phyloP scores from a whole-genome alignment of 2,329 filamentous ascomycete species.

The Aspergillus transmontanensis region DNA sequence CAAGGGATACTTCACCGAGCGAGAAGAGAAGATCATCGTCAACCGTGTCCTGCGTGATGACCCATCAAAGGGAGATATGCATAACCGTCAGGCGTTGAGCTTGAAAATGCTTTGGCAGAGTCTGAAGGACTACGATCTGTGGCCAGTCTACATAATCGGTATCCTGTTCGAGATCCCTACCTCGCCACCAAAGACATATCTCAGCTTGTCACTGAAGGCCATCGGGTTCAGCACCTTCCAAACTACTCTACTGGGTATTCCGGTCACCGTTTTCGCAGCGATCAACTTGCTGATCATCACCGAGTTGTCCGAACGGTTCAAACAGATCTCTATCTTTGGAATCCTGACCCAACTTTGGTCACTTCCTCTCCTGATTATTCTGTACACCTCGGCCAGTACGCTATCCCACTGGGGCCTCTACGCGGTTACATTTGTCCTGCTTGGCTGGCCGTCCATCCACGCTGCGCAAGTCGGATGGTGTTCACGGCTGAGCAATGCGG shows the following conservation, averaged over 20 bases:
- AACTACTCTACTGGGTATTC: slow-evolving; percentile 29
- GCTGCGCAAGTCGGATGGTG: slow-evolving; percentile 53
- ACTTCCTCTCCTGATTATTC: slow-evolving; percentile 52
- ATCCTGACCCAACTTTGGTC: slow-evolving; percentile 55
- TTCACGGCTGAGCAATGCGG: slow-evolving; percentile 52
- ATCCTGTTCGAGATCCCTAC: slow-evolving; percentile 44
- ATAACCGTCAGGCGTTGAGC: slow-evolving; percentile 39
- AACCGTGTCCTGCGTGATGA: slow-evolving; percentile 57
- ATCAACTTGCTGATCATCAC: slow-evolving; percentile 28
- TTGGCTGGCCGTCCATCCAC: slow-evolving; percentile 37
- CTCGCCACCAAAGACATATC: slow-evolving; percentile 47
- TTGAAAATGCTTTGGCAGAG: slow-evolving; percentile 34
- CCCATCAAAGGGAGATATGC: slow-evolving; percentile 38
- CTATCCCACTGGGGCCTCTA: slow-evolving; percentile 48
- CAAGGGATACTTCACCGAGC: slow-evolving; percentile 53
- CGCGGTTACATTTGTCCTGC: slow-evolving; percentile 24
- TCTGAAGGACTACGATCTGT: slow-evolving; percentile 40
- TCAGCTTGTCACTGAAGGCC: slow-evolving; percentile 35
- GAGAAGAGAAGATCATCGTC: slow-evolving; percentile 64
- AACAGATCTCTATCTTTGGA: slow-evolving; percentile 50
- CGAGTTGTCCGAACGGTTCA: slow-evolving; percentile 33
- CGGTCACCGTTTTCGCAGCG: slow-evolving; percentile 49
- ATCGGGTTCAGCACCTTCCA: slow-evolving; percentile 14
- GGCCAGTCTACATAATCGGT: slow-evolving; percentile 42
- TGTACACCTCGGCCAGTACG: slow-evolving; percentile 39